A percentile compares a stretch with the other conserved stretches of the same genome.
Evolutionary conservation across 2,329 filamentous ascomycete species (phyloP).

Genomic region (Grosmannia penicillata): DNA sequence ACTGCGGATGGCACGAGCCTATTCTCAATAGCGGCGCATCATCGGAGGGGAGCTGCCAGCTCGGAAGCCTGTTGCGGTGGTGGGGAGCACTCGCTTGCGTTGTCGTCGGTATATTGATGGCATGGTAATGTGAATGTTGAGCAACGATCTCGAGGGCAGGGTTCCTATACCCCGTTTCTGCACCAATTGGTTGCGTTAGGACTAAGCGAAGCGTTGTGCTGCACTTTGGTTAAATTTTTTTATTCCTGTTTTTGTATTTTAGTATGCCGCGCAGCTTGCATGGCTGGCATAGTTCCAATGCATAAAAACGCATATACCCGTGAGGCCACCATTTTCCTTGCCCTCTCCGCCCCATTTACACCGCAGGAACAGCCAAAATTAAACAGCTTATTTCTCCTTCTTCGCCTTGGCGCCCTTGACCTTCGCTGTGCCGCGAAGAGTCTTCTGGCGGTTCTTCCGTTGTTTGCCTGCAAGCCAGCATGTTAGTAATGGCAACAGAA

Average conservation of each 20-base stretch:
- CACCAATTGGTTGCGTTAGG: not conserved
- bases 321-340: not conserved
- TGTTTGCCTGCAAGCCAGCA: constrained; percentile 74
- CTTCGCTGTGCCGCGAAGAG: constrained; percentile 95
- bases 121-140: not conserved
- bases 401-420: constrained; percentile 88
- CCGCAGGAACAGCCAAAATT: not conserved
- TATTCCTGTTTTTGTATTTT: constrained; percentile 5
- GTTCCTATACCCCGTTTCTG: too few relatives aligned
- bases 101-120: not conserved
- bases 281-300: not conserved
- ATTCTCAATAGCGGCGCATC: constrained; percentile 15
- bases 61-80: not conserved
- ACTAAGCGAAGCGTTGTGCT: not conserved
- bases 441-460: constrained; percentile 99
- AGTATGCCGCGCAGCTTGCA: not conserved
- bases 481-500: not conserved
- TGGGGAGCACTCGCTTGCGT: not conserved
- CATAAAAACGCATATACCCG: constrained; percentile 3
- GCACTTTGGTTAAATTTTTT: constrained; percentile 1
- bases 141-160: too few relatives aligned
- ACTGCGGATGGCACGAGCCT: constrained; percentile 24
- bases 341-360: not conserved
- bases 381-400: constrained; percentile 69
- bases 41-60: not conserved